Evolutionary conservation across 805 yeast genomes (phyloP), one percentile per base, ranked within the genome.

Genomic region (Myxozyma geophila): DNA sequence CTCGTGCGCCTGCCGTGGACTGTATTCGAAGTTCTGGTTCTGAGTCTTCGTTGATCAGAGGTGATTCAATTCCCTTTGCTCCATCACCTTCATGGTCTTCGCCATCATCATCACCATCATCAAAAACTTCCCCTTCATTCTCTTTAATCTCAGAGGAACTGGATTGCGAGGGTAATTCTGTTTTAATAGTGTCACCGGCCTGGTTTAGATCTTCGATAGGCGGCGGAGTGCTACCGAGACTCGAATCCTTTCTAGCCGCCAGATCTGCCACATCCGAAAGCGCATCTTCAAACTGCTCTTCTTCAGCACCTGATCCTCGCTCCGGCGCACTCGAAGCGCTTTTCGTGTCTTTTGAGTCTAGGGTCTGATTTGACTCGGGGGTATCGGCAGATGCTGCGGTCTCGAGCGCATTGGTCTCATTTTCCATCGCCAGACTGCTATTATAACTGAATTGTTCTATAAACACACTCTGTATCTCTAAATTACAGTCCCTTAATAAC

Each of bases 1-100:
- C 59, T 39, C 64, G 43, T 9, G 59, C 60, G 7, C 49, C 59
- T 35, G 63, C 58, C 13, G 39, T 36, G 2, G 62, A 54, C 43
- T 23, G 52, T 21, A 55, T n/a, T 13, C 57, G 36, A 15, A 15
- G 33, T 8, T 56, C 54, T 23, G 56, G 17, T 15, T 53, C 58
- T 12, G 33, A 28, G 8, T 49, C 52, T 19, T 13, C 61, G 10
- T 48, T 17, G 43, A 35, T 33, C 13, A 8, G 17, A 40, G n/a
- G 47, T 13, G 12, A 39, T 8, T 50, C 52, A 5, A 15, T 51
- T 17, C 46, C 63, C 33, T 44, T 58, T 23, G 33, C n/a, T 28
- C 37, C 53, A 23, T 53, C 58, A 10, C 1, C 54, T 17, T 35
- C 46, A 17, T 37, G 48, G 23, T 33, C 53, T 39, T 51, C 56